Evolutionary conservation across 352 stramenopile species (phyloP).

Genomic region (Phytophthora tubulina): DNA sequence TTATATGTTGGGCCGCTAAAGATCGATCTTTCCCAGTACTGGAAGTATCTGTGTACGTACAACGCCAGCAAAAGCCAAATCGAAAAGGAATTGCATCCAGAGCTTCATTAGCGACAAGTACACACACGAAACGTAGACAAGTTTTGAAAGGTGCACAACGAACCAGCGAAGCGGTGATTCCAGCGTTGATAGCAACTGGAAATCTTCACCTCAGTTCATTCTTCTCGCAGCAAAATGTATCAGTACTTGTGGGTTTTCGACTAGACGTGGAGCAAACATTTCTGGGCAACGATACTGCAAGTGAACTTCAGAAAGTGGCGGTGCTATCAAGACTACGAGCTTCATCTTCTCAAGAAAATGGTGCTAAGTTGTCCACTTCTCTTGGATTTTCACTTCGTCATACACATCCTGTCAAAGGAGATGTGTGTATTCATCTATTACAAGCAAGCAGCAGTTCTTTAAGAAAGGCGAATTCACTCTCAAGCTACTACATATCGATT

Average conservation of each 20-base stretch:
- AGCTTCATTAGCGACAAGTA: conserved; percentile 11
- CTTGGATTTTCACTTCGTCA: background rate
- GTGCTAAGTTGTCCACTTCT: background rate
- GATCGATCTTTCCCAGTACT: conserved; percentile 38
- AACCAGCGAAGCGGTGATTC: background rate
- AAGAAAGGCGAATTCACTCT: conserved; percentile 6
- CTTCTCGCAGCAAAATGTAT: conserved; percentile 32
- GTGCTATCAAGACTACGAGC: conserved; percentile 22
- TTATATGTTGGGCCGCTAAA: conserved; percentile 35
- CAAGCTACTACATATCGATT: conserved; percentile 29
- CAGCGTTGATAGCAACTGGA: conserved; percentile 24
- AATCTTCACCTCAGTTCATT: conserved; percentile 30
- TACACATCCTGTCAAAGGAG: conserved; percentile 24
- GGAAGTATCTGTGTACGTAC: conserved; percentile 28
- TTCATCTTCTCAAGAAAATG: conserved; percentile 19
- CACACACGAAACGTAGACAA: conserved; percentile 3
- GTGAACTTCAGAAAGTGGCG: background rate
- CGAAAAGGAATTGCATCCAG: conserved; percentile 6
- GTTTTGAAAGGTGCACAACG: conserved; percentile 4
- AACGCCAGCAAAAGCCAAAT: conserved; percentile 12
- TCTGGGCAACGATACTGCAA: background rate
- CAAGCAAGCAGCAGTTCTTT: conserved; percentile 35
- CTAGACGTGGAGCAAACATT: background rate
- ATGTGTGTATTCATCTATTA: conserved; percentile 42
- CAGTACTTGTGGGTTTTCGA: conserved; percentile 6